phyloP scores from a whole-genome alignment of 805 yeast species.

The Monosporozyma unispora region DNA sequence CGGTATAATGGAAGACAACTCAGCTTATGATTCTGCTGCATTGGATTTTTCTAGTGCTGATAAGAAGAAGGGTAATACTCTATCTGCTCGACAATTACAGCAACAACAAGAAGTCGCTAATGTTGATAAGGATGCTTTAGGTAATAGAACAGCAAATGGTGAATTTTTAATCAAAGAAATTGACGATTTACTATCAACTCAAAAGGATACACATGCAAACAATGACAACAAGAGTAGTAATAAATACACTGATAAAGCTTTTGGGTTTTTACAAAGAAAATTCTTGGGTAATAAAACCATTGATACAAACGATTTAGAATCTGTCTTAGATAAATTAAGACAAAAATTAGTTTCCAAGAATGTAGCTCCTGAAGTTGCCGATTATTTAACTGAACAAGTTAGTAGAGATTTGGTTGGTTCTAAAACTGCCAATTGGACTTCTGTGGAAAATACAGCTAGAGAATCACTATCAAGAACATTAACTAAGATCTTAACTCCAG shows the following conservation, averaged over 20 bases:
- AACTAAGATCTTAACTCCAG: constrained; percentile 78
- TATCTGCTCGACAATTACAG: constrained; percentile 4
- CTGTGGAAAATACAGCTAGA: constrained; percentile 63
- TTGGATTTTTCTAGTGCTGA: constrained; percentile 49
- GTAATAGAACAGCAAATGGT: constrained; percentile 39
- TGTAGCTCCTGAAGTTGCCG: constrained; percentile 86
- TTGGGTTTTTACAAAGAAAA: constrained; percentile 48
- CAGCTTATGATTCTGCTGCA: constrained; percentile 29
- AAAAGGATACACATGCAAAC: constrained; percentile 23
- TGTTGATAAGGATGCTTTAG: constrained; percentile 31
- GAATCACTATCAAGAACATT: constrained; percentile 52
- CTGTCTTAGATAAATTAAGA: constrained; percentile 55
- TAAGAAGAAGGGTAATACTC: constrained; percentile 10
- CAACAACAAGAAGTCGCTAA: constrained; percentile 9
- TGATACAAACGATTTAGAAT: constrained; percentile 52
- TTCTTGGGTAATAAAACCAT: constrained; percentile 63
- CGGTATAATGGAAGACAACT: constrained; percentile 43
- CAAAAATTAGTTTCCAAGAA: constrained; percentile 78
- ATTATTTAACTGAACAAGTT: constrained; percentile 58
- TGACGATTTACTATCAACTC: constrained; percentile 30
- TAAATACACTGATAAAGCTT: constrained; percentile 31
- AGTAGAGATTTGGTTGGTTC: constrained; percentile 62
- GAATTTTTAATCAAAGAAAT: constrained; percentile 60
- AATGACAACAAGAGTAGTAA: constrained; percentile 31
- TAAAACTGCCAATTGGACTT: constrained; percentile 63